Base-by-base conservation (phyloP, 495 filamentous ascomycete species). In the Aspergillus heteromorphus region DNA sequence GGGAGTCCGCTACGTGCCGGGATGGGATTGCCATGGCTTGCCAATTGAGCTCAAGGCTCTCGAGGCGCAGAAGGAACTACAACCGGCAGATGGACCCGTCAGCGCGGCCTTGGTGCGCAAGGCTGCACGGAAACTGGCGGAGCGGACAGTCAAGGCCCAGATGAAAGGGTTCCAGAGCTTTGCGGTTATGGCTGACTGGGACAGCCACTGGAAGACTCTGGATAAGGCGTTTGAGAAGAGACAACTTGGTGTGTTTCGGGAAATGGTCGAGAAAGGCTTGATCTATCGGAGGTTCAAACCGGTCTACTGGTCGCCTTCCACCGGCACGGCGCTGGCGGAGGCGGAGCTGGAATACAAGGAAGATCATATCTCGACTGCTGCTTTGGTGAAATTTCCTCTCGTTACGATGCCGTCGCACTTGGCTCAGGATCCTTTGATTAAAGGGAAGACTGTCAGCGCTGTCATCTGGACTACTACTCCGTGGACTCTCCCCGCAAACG, bases 31-130 rank as follows among this genome's bases (percentile, higher is more conserved):
- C 62, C 93, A 99, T 75, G 93, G 93, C 6, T 77, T 99, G 49
- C 93, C 93, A 7, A 99, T 99, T 71, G 93, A 99, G 77, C 75
- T 97, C 38, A 97, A 96, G 69, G 93, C 92, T n/a, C 81, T 98
- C 31, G 87, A 88, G 62, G 69, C 70, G 42, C 69, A 76, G 41
- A 74, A 72, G 34, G 55, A 71, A 7, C 11, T 56, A 7, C 62
- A 52, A 2, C 49, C 62, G 2, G 19, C 16, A 13, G 47, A 57
- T 42, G 65, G 62, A 23, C 54, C 66, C 0, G 59, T 71, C 45
- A 60, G 57, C 10, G 54, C 70, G 8, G 68, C 66, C 4, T 65
- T 66, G 30, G 81, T 96, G 40, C 82, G 95, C 11, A 75, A 78
- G 53, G 78, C 82, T n/a, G 95, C 95, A 4, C 75, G 86, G 49